Base-by-base conservation (phyloP, 768 basidiomycete species). In the Trametes cingulata region DNA sequence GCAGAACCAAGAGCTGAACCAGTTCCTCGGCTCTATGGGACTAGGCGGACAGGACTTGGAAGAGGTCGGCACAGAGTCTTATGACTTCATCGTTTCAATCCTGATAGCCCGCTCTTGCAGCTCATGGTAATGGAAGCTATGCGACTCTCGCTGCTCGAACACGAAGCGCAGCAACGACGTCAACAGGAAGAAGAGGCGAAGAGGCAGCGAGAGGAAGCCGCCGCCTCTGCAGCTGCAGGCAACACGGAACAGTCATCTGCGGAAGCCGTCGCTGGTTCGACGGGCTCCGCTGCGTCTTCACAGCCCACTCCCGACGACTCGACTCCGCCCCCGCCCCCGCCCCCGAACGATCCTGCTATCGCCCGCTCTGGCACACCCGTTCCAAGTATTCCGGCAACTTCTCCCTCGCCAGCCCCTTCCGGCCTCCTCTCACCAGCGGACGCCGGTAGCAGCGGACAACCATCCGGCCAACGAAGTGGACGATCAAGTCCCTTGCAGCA, bases 81-180 rank as follows among this genome's bases (percentile, higher is more conserved):
- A 52, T 37, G 54, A 40, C 2, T 42, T 12, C 37, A n/a, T 35
- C 20, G 29, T 12, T 45, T 39, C 39, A 1, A 47, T n/a, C 17
- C 22, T 53, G 29, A 20, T 37, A 29, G 17, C 39, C 6, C 22
- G 42, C 29, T 45, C 20, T 42, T 65, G 40, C 63, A 99, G 93
- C 76, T 99, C 43, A 98, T 98, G 96, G 79, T 99, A 55, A 95
- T 95, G 92, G 97, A 98, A 76, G 97, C 97, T 5, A 98, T 99
- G 95, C 86, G 96, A 55, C 77, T 97, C 58, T 97, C 94, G 25
- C 78, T 98, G 65, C 72, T 97, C 48, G 96, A 98, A 58, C 95
- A 98, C 68, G 95, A 98, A 74, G 94, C 94, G 68, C 91, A 94
- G 56, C 93, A 94, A 70, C 82, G 85, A 67, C 86, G 84, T 69